Conservation (phyloP, 495 filamentous ascomycete species). For the Xylaria longipes region DNA sequence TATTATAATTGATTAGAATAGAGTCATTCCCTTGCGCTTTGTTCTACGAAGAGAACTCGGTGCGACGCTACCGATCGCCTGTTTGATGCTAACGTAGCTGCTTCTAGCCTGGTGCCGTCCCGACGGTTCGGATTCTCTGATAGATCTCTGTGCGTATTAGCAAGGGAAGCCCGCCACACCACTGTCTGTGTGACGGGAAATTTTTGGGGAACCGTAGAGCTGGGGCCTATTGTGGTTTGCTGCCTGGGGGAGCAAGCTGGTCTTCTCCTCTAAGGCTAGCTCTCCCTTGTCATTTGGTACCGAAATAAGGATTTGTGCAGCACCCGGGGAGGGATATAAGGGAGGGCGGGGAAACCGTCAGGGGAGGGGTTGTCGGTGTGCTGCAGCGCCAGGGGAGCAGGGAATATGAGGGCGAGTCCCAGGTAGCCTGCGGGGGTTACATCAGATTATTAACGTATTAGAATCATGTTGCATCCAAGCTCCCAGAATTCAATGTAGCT, state of each 20-base stretch:
- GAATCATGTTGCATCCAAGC: neutral
- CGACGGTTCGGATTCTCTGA: constrained; percentile 19
- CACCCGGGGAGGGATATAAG: neutral
- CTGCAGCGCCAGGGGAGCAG: constrained; percentile 10
- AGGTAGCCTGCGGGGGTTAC: constrained; percentile 18
- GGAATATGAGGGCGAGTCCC: constrained; percentile 10
- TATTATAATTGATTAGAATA: neutral
- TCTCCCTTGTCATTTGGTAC: constrained; percentile 18
- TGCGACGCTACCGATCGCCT: constrained; percentile 16
- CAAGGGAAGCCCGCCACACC: constrained; percentile 26
- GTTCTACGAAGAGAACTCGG: neutral
- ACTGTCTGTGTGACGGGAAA: constrained; percentile 24
- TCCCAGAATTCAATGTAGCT: neutral
- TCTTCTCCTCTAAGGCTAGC: neutral
- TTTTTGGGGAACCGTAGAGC: constrained; percentile 19
- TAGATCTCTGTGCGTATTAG: constrained; percentile 24
- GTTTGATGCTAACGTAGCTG: constrained; percentile 20
- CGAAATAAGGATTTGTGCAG: constrained; percentile 13
- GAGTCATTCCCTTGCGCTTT: neutral
- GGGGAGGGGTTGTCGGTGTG: constrained; percentile 23
- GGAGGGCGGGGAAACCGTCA: constrained; percentile 12
- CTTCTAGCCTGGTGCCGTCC: constrained; percentile 20
- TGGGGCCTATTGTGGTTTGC: constrained; percentile 9
- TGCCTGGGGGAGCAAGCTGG: constrained; percentile 13
- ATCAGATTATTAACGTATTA: neutral